Evolutionary conservation across 2,329 filamentous ascomycete species (phyloP).

Genomic region (Didymella segeticola): DNA sequence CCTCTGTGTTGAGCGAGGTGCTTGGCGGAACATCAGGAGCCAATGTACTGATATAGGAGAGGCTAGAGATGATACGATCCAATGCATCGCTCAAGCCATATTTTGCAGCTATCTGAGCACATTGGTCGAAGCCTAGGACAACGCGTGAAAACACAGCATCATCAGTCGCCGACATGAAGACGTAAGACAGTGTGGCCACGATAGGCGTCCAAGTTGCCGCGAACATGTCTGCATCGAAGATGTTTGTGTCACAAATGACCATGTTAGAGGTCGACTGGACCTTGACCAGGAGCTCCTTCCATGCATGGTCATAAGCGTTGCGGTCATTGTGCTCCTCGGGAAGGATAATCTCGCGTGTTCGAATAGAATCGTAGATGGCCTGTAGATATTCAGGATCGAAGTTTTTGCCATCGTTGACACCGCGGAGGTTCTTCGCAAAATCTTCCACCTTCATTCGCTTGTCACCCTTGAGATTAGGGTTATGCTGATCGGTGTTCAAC

Average conservation of each 20-base stretch:
- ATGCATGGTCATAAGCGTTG: slow-evolving; percentile 95
- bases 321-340: slow-evolving; percentile 97
- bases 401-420: slow-evolving; percentile 84
- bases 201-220: slow-evolving; percentile 94
- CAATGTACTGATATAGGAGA: slow-evolving; percentile 89
- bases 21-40: slow-evolving; percentile 78
- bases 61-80: slow-evolving; percentile 89
- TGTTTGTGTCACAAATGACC: slow-evolving; percentile 84
- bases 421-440: slow-evolving; percentile 88
- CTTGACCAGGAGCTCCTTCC: slow-evolving; percentile 92
- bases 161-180: slow-evolving; percentile 98
- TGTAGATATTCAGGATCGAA: slow-evolving; percentile 85
- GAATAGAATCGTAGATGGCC: slow-evolving; percentile 89
- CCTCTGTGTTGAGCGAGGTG: slow-evolving; percentile 91
- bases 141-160: slow-evolving; percentile 94
- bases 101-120: slow-evolving; percentile 86
- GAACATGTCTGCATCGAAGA: slow-evolving; percentile 98
- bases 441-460: slow-evolving; percentile 85
- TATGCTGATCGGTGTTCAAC: slow-evolving; percentile 96
- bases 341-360: slow-evolving; percentile 90
- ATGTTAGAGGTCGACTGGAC: slow-evolving; percentile 77
- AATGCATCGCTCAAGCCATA: slow-evolving; percentile 85
- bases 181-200: slow-evolving; percentile 91
- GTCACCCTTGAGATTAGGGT: slow-evolving; percentile 79
- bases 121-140: slow-evolving; percentile 94